Percentiles rank a stretch among this genome's conserved stretches.
Evolutionary conservation across 768 basidiomycete species (phyloP).

Genomic region (Tephrocybe sp.): DNA sequence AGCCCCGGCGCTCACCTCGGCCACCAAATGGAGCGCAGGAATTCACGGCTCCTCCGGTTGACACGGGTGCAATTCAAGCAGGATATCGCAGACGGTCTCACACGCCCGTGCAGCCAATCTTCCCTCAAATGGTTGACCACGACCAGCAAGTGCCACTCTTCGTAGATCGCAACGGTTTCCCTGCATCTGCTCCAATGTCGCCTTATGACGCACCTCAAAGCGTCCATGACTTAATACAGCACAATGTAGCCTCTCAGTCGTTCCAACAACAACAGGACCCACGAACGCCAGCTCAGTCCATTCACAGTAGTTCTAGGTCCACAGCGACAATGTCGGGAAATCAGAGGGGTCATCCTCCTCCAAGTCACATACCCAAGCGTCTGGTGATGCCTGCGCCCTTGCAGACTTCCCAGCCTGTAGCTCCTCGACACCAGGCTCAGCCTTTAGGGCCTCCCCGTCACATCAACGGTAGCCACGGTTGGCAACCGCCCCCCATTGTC

Average conservation of each 20-base stretch:
- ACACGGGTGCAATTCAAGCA: not conserved
- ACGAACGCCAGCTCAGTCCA: conserved; percentile 15
- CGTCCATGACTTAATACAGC: conserved; percentile 2
- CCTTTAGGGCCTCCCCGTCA: conserved; percentile 4
- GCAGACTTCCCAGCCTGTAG: conserved; percentile 30
- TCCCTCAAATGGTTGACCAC: conserved; percentile 12
- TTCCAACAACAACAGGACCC: conserved; percentile 4
- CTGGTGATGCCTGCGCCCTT: conserved; percentile 78
- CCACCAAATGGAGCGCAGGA: conserved; percentile 3
- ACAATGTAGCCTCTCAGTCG: not conserved
- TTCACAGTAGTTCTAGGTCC: conserved; percentile 15
- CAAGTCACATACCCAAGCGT: conserved; percentile 55
- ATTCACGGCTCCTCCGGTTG: not conserved
- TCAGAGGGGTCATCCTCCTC: conserved; percentile 14
- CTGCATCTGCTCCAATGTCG: conserved; percentile 8
- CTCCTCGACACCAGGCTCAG: conserved; percentile 17
- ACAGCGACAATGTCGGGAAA: conserved; percentile 16
- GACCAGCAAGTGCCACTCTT: conserved; percentile 10
- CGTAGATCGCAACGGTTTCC: conserved; percentile 11
- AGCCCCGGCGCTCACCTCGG: conserved; percentile 14
- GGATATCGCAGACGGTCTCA: conserved; percentile 5
- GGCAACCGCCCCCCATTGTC: conserved; percentile 11
- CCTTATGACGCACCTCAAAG: conserved; percentile 1
- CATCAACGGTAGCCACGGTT: too few species aligned
- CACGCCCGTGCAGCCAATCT: not conserved